phyloP scores from a whole-genome alignment of 2,329 filamentous ascomycete genomes.

The Aspergillus glaucus region DNA sequence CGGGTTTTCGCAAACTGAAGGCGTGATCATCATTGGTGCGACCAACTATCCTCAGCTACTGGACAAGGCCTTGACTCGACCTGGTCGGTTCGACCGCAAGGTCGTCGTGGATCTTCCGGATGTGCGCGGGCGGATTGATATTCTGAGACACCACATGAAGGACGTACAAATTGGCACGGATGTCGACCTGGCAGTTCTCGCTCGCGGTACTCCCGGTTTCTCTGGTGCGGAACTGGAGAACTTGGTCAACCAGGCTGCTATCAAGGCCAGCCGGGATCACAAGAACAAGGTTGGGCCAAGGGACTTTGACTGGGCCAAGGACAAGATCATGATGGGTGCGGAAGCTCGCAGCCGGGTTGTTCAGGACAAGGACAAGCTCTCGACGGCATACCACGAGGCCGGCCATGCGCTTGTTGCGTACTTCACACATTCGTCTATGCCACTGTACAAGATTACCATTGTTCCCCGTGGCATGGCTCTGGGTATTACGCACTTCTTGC shows the following conservation, averaged over 20 bases:
- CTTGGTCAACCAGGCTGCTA: slow-evolving; percentile 90
- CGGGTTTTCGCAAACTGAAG: slow-evolving; percentile 89
- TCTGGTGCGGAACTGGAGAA: slow-evolving; percentile 96
- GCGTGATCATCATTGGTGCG: slow-evolving; percentile 90
- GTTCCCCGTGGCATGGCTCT: slow-evolving; percentile 82
- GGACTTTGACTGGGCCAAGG: slow-evolving; percentile 96
- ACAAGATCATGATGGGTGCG: slow-evolving; percentile 95
- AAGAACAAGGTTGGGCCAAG: slow-evolving; percentile 65
- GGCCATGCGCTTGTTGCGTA: slow-evolving; percentile 88
- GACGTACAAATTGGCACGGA: slow-evolving; percentile 76
- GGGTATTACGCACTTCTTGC: slow-evolving; percentile 80
- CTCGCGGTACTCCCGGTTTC: slow-evolving; percentile 81
- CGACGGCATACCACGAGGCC: slow-evolving; percentile 95
- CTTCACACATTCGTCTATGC: slow-evolving; percentile 67
- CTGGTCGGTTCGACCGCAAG: slow-evolving; percentile 92
- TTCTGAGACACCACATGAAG: slow-evolving; percentile 87
- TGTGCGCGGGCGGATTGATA: slow-evolving; percentile 85
- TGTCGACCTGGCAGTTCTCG: slow-evolving; percentile 77
- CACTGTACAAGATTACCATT: slow-evolving; percentile 95
- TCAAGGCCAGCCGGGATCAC: slow-evolving; percentile 87
- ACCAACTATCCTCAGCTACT: slow-evolving; percentile 94
- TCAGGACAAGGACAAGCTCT: slow-evolving; percentile 84
- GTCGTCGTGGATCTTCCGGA: slow-evolving; percentile 85
- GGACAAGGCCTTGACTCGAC: slow-evolving; percentile 89
- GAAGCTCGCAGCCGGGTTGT: slow-evolving; percentile 87